A percentile compares a stretch with the other conserved stretches of the same genome.
Evolutionary conservation across 1,284 basidiomycete genomes (phyloP).

Genomic region (Moniliophthora roreri): DNA sequence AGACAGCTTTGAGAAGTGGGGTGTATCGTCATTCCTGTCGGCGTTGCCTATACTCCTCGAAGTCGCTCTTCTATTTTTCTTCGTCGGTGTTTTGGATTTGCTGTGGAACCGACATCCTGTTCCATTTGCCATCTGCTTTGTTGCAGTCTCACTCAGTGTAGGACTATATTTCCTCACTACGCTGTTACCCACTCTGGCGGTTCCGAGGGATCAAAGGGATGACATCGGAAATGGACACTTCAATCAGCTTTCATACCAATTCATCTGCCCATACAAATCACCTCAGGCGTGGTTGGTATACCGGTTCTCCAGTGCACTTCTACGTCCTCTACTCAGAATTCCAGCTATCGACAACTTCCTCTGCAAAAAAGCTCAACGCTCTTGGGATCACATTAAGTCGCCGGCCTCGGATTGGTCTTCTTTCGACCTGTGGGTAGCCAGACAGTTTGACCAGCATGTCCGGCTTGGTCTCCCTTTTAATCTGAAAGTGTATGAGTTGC

Average conservation of each 20-base stretch:
- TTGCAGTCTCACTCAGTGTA: neutral
- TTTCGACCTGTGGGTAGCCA: too few relatives aligned
- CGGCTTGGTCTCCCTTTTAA: neutral
- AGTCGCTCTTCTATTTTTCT: conserved; percentile 3
- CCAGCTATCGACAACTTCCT: neutral
- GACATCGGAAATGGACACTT: neutral
- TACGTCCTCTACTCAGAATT: neutral
- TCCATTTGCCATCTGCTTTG: neutral
- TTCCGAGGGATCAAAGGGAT: neutral
- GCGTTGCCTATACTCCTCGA: conserved; percentile 1
- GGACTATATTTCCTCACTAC: neutral
- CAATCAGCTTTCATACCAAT: neutral
- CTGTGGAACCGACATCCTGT: conserved; percentile 2
- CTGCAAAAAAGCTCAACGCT: too few relatives aligned
- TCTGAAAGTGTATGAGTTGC: neutral
- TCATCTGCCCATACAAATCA: conserved; percentile 2
- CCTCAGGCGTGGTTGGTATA: neutral
- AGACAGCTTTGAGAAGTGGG: conserved; percentile 1
- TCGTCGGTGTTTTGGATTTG: conserved; percentile 4
- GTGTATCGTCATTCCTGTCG: neutral
- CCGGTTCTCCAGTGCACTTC: neutral
- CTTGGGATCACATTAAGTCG: too few relatives aligned
- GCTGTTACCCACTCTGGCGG: neutral
- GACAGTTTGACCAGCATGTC: neutral
- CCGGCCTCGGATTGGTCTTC: too few relatives aligned